Evolutionary conservation across 768 basidiomycete genomes (phyloP).

Genomic region (Psilocybe cubensis): DNA sequence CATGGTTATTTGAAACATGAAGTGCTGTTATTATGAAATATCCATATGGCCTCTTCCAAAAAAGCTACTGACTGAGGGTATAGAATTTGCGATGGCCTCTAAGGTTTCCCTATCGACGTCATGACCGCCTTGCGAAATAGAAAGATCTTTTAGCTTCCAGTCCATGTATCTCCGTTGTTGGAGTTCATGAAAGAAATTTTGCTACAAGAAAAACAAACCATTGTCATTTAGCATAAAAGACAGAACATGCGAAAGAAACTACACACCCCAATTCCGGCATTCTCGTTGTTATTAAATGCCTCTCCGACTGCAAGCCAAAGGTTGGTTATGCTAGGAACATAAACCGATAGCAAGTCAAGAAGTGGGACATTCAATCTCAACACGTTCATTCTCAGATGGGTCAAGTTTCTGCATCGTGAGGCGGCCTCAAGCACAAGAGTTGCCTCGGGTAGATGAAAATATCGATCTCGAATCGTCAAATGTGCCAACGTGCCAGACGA

Average conservation of each 20-base stretch:
- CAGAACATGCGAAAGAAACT: not conserved
- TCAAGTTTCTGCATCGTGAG: slow-evolving; percentile 25
- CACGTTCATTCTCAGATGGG: slow-evolving; percentile 36
- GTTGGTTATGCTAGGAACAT: slow-evolving; percentile 32
- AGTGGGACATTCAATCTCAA: slow-evolving; percentile 32
- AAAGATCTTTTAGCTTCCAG: slow-evolving; percentile 41
- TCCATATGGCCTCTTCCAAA: slow-evolving; percentile 31
- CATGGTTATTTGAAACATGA: no score
- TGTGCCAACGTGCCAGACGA: slow-evolving; percentile 34
- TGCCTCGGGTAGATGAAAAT: slow-evolving; percentile 37
- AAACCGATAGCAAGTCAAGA: slow-evolving; percentile 35
- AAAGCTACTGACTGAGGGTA: slow-evolving; percentile 39
- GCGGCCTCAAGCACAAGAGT: slow-evolving; percentile 27
- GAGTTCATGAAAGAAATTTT: slow-evolving; percentile 29
- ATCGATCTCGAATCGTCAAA: slow-evolving; percentile 44
- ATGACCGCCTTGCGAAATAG: slow-evolving; percentile 38
- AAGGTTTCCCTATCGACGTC: slow-evolving; percentile 34
- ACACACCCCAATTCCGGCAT: slow-evolving; percentile 7
- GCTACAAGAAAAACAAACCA: slow-evolving; percentile 14
- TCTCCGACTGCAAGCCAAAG: slow-evolving; percentile 36
- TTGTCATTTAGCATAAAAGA: not conserved
- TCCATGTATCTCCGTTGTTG: slow-evolving; percentile 28
- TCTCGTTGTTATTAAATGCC: slow-evolving; percentile 1
- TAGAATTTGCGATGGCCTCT: slow-evolving; percentile 30
- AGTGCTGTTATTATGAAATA: not conserved